phyloP scores from a whole-genome alignment of 1,284 basidiomycete genomes.

The Veloboletus limbatus region DNA sequence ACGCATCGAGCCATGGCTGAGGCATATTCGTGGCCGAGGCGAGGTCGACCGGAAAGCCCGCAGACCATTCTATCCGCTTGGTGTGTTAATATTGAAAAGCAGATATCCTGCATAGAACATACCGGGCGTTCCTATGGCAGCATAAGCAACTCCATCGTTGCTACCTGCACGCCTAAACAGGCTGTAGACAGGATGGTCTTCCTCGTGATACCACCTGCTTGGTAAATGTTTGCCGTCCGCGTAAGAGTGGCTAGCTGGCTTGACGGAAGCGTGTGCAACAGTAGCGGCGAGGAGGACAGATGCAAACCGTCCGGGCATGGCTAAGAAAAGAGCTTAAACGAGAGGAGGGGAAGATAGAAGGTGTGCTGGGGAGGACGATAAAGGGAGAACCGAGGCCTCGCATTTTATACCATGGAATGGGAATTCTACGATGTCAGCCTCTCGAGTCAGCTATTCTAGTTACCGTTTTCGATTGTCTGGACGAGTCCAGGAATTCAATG shows the following conservation, averaged over 20 bases:
- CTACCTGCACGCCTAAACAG: conserved; percentile 53
- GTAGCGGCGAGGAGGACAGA: conserved; percentile 38
- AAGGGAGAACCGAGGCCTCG: neutral
- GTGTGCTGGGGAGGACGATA: conserved; percentile 14
- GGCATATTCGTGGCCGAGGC: conserved; percentile 51
- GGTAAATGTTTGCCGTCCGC: conserved; percentile 36
- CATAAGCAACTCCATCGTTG: conserved; percentile 46
- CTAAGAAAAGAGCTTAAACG: conserved; percentile 17
- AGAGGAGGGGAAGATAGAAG: conserved; percentile 24
- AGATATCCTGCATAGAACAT: conserved; percentile 16
- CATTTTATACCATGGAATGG: conserved; percentile 30
- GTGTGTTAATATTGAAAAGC: neutral
- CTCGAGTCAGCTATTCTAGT: conserved; percentile 16
- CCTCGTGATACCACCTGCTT: conserved; percentile 53
- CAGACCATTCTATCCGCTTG: conserved; percentile 51
- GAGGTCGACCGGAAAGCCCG: conserved; percentile 46
- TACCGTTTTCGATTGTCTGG: conserved; percentile 1
- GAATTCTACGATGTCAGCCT: conserved; percentile 24
- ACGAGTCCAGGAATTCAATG: conserved; percentile 15
- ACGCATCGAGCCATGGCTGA: conserved; percentile 62
- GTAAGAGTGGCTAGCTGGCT: conserved; percentile 30
- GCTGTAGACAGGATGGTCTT: conserved; percentile 53
- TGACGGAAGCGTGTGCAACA: conserved; percentile 31
- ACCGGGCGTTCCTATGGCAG: conserved; percentile 60
- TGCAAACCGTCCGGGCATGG: conserved; percentile 33